Evolutionary conservation across 176 grass and related monocot species (phyloP).

Genomic region (Oryza rufipogon): DNA sequence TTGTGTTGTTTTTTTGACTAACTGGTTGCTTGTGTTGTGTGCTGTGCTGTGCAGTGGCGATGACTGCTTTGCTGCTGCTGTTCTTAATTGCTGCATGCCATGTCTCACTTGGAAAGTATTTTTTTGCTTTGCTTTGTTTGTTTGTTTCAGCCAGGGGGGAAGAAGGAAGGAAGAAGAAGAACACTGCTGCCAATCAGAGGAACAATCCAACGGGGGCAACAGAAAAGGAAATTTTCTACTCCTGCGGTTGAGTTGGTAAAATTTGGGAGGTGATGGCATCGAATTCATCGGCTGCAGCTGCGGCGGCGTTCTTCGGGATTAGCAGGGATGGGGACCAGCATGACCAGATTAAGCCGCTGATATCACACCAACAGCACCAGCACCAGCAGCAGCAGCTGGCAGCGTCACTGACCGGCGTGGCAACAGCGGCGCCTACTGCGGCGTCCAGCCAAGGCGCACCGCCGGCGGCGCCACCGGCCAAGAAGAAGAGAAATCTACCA

Average conservation of each 20-base stretch:
- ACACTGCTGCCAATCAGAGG: constrained; percentile 35
- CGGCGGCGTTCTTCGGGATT: constrained; percentile 79
- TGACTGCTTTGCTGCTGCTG: constrained; percentile 8
- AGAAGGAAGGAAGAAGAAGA: constrained; percentile 35
- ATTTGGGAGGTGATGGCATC: constrained; percentile 68
- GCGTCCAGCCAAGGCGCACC: constrained; percentile 22
- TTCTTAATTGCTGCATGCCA: constrained; percentile 20
- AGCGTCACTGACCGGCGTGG: constrained; percentile 38
- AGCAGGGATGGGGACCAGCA: constrained; percentile 78
- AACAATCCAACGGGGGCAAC: constrained; percentile 29
- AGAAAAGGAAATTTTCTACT: background rate
- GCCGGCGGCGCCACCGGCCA: constrained; percentile 53
- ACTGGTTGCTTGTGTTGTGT: constrained; percentile 51
- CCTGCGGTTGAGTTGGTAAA: constrained; percentile 38
- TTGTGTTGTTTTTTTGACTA: too few species aligned
- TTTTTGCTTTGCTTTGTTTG: background rate
- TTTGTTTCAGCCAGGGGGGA: constrained; percentile 40
- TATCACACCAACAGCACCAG: constrained; percentile 43
- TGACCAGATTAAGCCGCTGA: constrained; percentile 79
- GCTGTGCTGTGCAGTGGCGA: constrained; percentile 35
- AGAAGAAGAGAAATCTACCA: constrained; percentile 93
- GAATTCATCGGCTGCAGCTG: constrained; percentile 68
- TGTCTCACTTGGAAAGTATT: constrained; percentile 52
- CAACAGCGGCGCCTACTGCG: constrained; percentile 15
- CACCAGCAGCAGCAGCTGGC: constrained; percentile 48